A percentile compares a stretch with the other conserved stretches of the same genome.
Conservation (phyloP, 2,329 filamentous ascomycete species). For the Curvularia hawaiiensis region DNA sequence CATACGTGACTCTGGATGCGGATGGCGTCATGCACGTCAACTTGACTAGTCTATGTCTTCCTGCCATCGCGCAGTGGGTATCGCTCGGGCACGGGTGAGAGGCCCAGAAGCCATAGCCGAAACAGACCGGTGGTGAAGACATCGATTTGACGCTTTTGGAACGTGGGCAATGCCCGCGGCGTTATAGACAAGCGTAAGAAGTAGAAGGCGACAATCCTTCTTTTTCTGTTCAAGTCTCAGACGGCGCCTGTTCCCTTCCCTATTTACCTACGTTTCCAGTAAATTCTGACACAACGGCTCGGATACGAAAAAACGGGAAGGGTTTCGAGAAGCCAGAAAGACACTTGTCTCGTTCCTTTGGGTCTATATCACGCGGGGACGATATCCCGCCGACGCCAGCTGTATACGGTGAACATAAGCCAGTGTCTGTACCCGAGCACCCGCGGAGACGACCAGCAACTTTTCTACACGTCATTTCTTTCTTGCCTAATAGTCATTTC, state of each 20-base stretch:
- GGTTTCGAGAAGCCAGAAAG: background rate
- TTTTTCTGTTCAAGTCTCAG: background rate
- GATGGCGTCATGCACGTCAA: slow-evolving; percentile 27
- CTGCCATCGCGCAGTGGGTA: slow-evolving; percentile 27
- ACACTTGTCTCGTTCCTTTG: background rate
- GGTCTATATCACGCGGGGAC: background rate
- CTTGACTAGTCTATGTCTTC: slow-evolving; percentile 31
- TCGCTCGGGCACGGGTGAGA: background rate
- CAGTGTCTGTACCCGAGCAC: background rate
- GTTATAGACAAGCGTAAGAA: background rate
- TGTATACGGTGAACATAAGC: background rate
- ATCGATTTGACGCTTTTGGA: slow-evolving; percentile 29
- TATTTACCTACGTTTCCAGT: background rate
- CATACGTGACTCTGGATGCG: slow-evolving; percentile 22
- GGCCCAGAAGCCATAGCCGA: slow-evolving; percentile 10
- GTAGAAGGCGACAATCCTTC: background rate
- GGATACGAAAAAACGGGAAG: background rate
- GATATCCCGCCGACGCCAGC: background rate
- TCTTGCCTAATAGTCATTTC: background rate
- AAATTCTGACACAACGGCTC: too few species aligned
- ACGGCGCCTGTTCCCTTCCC: background rate
- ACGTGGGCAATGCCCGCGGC: slow-evolving; percentile 6
- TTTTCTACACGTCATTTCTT: background rate
- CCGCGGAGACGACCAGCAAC: background rate
- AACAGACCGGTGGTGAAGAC: slow-evolving; percentile 29